These are phyloP conservation scores for Massarina eburnea DNA, from an alignment of 2,329 filamentous ascomycete genomes.

Conservation along the genomic window DNA sequence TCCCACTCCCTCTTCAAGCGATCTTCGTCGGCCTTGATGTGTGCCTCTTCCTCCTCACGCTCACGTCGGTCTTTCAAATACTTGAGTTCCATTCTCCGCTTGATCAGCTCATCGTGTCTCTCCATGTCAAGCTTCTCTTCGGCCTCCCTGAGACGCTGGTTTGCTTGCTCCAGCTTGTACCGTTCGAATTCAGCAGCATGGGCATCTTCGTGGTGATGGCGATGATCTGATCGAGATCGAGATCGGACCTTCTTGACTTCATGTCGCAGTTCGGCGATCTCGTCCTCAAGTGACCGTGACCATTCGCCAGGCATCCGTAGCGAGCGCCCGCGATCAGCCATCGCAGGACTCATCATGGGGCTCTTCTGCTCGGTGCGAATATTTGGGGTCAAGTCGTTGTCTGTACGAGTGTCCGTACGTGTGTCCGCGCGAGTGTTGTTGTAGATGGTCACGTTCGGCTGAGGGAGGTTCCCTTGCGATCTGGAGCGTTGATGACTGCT, in stretches of 20 bases:
- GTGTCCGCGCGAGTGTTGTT: slow-evolving; percentile 46
- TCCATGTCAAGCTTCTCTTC: slow-evolving; percentile 37
- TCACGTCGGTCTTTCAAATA: slow-evolving; percentile 38
- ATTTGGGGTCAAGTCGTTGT: slow-evolving; percentile 38
- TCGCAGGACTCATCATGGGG: slow-evolving; percentile 24
- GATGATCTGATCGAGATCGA: slow-evolving; percentile 23
- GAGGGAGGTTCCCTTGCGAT: slow-evolving; percentile 47
- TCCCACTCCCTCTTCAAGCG: slow-evolving; percentile 35
- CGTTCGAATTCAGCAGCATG: slow-evolving; percentile 33
- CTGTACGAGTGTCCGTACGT: no score
- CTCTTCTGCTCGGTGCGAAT: slow-evolving; percentile 37
- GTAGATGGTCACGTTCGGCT: slow-evolving; percentile 51
- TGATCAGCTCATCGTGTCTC: slow-evolving; percentile 39
- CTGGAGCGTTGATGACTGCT: slow-evolving; percentile 46
- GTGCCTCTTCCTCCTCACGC: slow-evolving; percentile 31
- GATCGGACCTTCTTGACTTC: slow-evolving; percentile 28
- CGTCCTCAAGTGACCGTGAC: slow-evolving; percentile 35
- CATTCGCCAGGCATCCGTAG: slow-evolving; percentile 38
- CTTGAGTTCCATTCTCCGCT: slow-evolving; percentile 38
- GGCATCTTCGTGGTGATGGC: slow-evolving; percentile 17
- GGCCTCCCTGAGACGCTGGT: slow-evolving; percentile 38
- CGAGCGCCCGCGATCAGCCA: slow-evolving; percentile 30
- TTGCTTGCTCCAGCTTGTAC: slow-evolving; percentile 37
- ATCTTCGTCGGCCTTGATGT: slow-evolving; percentile 30
- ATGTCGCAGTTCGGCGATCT: slow-evolving; percentile 33